These are phyloP conservation scores for Clarireedia hainanense DNA, from an alignment of 2,329 filamentous ascomycete species.

Conservation along the genomic window DNA sequence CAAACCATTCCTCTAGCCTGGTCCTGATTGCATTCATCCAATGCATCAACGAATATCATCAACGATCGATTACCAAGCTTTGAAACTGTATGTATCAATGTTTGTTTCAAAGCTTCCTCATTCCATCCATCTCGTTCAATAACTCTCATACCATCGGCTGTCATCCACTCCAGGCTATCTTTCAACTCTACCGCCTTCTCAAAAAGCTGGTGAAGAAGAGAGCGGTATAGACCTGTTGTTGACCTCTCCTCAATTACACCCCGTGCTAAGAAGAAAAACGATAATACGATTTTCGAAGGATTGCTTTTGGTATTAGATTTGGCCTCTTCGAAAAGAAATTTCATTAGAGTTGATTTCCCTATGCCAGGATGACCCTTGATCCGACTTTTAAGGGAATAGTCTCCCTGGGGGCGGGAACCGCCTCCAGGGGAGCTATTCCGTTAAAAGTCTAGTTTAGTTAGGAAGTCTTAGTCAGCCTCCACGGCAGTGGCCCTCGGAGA, in stretches of 20 bases:
- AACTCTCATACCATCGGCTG: conserved; percentile 16
- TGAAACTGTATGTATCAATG: conserved; percentile 18
- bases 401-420: no score
- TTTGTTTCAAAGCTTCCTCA: conserved; percentile 26
- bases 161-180: conserved; percentile 19
- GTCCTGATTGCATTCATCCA: conserved; percentile 20
- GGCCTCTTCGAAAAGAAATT: conserved; percentile 30
- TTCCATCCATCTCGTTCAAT: conserved; percentile 20
- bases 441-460: no score
- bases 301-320: conserved; percentile 14
- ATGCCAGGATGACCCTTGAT: conserved; percentile 39
- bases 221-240: conserved; percentile 41
- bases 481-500: no score
- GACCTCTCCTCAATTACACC: conserved; percentile 37
- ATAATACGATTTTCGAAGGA: conserved; percentile 24
- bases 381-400: conserved; percentile 18
- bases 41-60: conserved; percentile 26
- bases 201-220: conserved; percentile 40
- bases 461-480: no score
- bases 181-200: conserved; percentile 29
- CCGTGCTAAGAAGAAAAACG: conserved; percentile 28
- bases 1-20: conserved; percentile 13
- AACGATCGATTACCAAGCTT: conserved; percentile 25
- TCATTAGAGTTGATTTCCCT: conserved; percentile 39
- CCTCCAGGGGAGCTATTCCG: no score